Evolutionary conservation across 179 eudicot species (phyloP).

Genomic region (Amaranthus tricolor): DNA sequence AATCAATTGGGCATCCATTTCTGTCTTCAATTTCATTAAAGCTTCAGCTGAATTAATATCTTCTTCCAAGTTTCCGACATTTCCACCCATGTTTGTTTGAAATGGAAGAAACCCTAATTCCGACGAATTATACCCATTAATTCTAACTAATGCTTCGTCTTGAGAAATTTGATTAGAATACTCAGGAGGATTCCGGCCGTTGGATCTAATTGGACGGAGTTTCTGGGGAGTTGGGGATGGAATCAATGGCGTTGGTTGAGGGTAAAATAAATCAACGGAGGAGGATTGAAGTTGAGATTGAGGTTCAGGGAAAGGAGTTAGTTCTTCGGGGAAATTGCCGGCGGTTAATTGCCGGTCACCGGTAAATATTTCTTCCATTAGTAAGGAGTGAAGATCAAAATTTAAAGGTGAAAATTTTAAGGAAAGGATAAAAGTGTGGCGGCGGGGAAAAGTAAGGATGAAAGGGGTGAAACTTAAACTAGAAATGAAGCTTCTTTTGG

Average conservation of each 20-base stretch:
- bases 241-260: neutral
- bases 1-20: conserved; percentile 21
- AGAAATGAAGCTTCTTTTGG: neutral
- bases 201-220: conserved; percentile 50
- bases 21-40: conserved; percentile 9
- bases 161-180: too few species aligned
- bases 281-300: conserved; percentile 8
- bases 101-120: conserved; percentile 30
- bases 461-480: neutral
- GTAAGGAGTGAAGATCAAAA: neutral
- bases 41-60: neutral
- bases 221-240: conserved; percentile 38
- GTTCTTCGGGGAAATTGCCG: conserved; percentile 16
- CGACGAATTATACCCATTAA: neutral
- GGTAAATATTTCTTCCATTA: neutral
- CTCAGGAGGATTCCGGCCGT: neutral
- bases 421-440: neutral
- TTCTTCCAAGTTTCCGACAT: neutral
- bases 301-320: conserved; percentile 1
- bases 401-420: neutral
- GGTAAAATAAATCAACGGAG: conserved; percentile 8
- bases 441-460: neutral
- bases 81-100: neutral
- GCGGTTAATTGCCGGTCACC: neutral
- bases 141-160: neutral